Percentiles rank a stretch among this genome's conserved stretches.
phyloP scores from a whole-genome alignment of 1,284 basidiomycete species.

The Porodaedalea pini region DNA sequence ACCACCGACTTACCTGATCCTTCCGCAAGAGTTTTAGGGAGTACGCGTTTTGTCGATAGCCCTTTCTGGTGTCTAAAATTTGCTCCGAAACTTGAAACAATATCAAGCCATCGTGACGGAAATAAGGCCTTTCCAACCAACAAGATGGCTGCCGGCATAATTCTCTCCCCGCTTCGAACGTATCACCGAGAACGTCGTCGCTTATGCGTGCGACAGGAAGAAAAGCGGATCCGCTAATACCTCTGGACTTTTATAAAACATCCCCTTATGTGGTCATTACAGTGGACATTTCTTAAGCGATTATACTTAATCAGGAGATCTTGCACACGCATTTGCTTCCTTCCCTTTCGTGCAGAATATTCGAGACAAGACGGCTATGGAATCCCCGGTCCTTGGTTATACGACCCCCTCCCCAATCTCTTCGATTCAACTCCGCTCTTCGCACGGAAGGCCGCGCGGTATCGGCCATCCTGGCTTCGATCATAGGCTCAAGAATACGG shows the following conservation, averaged over 20 bases:
- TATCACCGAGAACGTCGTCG: neutral
- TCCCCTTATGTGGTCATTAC: neutral
- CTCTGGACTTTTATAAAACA: neutral
- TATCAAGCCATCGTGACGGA: neutral
- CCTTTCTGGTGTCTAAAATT: neutral
- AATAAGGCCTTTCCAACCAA: neutral
- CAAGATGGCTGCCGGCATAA: neutral
- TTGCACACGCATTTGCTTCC: neutral
- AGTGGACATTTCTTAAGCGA: neutral
- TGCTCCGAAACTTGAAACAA: neutral
- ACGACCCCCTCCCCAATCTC: neutral
- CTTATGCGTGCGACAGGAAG: neutral
- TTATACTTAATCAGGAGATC: neutral
- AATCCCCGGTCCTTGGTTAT: neutral
- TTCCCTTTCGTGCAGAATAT: neutral
- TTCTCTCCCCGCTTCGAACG: neutral
- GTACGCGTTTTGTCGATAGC: neutral
- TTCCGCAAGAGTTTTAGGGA: neutral
- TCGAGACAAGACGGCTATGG: neutral
- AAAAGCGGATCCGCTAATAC: neutral
- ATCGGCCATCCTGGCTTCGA: neutral
- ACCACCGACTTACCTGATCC: neutral
- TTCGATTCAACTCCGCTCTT: conserved; percentile 6
- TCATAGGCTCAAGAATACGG: conserved; percentile 6
- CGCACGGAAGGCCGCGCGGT: conserved; percentile 4